Base-by-base conservation (phyloP, 2,329 filamentous ascomycete genomes). In the Venturiaceae sp. region DNA sequence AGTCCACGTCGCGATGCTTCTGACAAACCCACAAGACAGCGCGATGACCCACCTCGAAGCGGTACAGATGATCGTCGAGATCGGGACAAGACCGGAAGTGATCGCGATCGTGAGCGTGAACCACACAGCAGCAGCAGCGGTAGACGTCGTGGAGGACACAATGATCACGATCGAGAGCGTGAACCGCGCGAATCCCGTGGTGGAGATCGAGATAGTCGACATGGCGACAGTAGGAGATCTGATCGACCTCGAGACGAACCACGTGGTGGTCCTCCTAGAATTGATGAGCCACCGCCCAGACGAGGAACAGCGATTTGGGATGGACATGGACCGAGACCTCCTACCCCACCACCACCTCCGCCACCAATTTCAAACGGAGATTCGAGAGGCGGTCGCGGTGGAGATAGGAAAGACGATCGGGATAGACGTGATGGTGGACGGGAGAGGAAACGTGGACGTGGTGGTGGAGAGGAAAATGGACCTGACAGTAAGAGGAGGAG, bases 401-500 rank as follows among this genome's bases (percentile, higher is more conserved):
- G 44, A 8, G 60, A 53, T 30, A 62, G 26, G 58, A 62, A 50
- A 19, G 61, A 59, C 33, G 60, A 58, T 14, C 53, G 32, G 9
- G 44, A 57, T 11, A 26, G 60, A 53, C 14, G 54, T 56, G 23
- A 62, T 61, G 36, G 62, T 37, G 2, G 62, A 62, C 21, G 63
- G 58, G 6, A 58, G 52, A 46, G 47, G 16, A 28, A 54, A 46
- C 36, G 61, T 26, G 58, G 61, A 4, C 28, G 44, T 16, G 44
- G 44, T 30, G 44, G 44, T 13, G 44, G 44, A 30, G 44, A 50
- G 44, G 44, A 26, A 6, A 26, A 50, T n/a, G 44, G 44, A 30
- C 44, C 44, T n/a, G 58, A 56, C 3, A 64, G 62, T 26, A 57
- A 62, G 33, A 60, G 62, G 37, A 53, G 63, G 16, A 34, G 58